Percentiles rank a stretch among this genome's conserved stretches.
phyloP scores from a whole-genome alignment of 768 basidiomycete genomes.

The Pulveroboletus ravenelii region DNA sequence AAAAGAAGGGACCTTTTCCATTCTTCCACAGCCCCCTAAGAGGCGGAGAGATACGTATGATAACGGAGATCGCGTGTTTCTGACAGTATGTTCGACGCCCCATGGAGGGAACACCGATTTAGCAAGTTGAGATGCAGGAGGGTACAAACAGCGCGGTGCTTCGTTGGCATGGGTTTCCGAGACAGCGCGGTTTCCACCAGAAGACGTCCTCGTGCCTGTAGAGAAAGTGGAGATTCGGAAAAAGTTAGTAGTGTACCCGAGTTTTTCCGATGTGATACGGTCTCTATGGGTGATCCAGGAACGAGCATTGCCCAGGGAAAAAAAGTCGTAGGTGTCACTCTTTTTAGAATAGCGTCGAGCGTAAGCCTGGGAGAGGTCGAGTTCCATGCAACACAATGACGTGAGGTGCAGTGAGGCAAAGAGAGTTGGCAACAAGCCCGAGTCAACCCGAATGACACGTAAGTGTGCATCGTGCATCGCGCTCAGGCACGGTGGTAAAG shows the following conservation, averaged over 20 bases:
- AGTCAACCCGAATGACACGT: conserved; percentile 12
- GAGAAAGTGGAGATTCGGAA: conserved; percentile 12
- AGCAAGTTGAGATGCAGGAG: conserved; percentile 7
- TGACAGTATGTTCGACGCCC: not conserved
- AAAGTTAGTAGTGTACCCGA: conserved; percentile 5
- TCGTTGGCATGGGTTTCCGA: conserved; percentile 16
- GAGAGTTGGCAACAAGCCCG: conserved; percentile 1
- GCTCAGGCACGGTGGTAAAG: conserved; percentile 1
- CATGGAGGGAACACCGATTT: conserved; percentile 6
- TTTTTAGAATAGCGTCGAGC: too few relatives aligned
- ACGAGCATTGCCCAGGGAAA: not conserved
- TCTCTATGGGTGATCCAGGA: conserved; percentile 1
- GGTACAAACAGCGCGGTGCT: conserved; percentile 2
- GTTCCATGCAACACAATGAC: not conserved
- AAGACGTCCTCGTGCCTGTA: conserved; percentile 19
- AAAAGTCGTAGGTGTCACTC: too few relatives aligned
- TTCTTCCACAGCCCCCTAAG: not conserved
- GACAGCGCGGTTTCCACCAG: conserved; percentile 10
- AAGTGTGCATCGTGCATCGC: conserved; percentile 3
- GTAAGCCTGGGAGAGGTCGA: not conserved
- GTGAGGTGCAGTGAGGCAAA: not conserved
- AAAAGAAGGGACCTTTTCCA: not conserved
- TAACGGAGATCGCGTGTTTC: conserved; percentile 15
- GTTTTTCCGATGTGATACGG: conserved; percentile 7
- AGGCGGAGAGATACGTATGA: conserved; percentile 1